These are phyloP conservation scores for Myxozyma kluyveri DNA, from an alignment of 805 yeast species.

Conservation along the genomic window DNA sequence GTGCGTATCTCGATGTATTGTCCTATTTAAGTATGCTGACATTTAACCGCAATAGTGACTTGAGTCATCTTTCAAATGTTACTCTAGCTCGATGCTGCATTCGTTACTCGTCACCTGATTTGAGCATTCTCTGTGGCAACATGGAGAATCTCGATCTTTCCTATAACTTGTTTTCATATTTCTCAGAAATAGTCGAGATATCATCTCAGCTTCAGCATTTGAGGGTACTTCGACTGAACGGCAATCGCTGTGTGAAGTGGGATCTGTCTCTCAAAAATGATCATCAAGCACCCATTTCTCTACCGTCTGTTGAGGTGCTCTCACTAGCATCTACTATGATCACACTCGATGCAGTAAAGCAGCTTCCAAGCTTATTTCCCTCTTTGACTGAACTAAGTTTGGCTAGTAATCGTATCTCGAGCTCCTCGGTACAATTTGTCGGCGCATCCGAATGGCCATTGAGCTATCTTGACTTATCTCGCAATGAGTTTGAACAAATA, in stretches of 20 bases:
- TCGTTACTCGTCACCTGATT: constrained; percentile 15
- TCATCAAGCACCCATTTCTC: constrained; percentile 1
- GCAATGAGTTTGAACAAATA: constrained; percentile 42
- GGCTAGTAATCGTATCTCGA: constrained; percentile 37
- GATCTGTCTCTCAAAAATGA: constrained; percentile 4
- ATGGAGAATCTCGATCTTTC: constrained; percentile 53
- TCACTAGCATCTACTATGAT: constrained; percentile 31
- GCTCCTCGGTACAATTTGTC: constrained; percentile 6
- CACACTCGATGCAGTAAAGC: constrained; percentile 9
- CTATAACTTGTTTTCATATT: constrained; percentile 51
- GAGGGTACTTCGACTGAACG: constrained; percentile 48
- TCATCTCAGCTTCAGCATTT: constrained; percentile 42
- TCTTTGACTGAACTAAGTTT: constrained; percentile 39
- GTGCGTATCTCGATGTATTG: constrained; percentile 2
- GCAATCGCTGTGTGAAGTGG: constrained; percentile 36
- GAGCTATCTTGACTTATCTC: constrained; percentile 44
- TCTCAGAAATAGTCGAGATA: constrained; percentile 44
- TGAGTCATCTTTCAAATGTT: constrained; percentile 46
- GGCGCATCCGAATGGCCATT: constrained; percentile 7
- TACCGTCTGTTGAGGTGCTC: constrained; percentile 17
- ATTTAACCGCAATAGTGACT: constrained; percentile 35
- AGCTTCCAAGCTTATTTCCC: constrained; percentile 41
- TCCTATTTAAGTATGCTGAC: neutral
- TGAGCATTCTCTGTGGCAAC: constrained; percentile 13
- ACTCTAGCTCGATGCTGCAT: constrained; percentile 51